Percentiles rank a stretch among this genome's conserved stretches.
Conservation (phyloP, 306 rosid species). For the Sechiopsis laciniata region DNA sequence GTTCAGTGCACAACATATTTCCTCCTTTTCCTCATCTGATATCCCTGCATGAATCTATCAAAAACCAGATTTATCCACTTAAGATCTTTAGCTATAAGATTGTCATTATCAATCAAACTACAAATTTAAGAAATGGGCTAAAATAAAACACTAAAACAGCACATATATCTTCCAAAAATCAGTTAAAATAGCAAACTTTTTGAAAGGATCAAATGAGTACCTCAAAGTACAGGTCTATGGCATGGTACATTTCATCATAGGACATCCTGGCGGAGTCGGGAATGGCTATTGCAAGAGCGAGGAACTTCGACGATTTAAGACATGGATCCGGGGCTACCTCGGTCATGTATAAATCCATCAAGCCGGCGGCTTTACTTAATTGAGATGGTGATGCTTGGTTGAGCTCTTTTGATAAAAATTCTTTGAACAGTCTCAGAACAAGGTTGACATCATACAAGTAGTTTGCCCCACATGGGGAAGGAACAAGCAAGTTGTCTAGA, state of each 20-base stretch:
- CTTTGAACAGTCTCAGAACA: conserved; percentile 66
- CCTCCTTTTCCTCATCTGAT: conserved; percentile 65
- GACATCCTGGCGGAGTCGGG: conserved; percentile 81
- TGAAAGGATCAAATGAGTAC: conserved; percentile 21
- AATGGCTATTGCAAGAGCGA: conserved; percentile 54
- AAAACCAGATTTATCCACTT: conserved; percentile 24
- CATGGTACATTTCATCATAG: conserved; percentile 70
- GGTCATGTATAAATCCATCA: conserved; percentile 68
- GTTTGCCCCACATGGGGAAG: conserved; percentile 62
- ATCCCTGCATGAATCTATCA: conserved; percentile 66
- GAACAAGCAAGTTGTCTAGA: conserved; percentile 80
- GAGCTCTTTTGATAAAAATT: conserved; percentile 37
- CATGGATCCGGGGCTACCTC: conserved; percentile 95
- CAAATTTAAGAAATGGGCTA: not conserved
- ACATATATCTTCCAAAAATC: not conserved
- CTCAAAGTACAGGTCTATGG: conserved; percentile 79
- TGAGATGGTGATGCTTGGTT: conserved; percentile 29
- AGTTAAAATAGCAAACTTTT: not conserved
- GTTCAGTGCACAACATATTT: conserved; percentile 57
- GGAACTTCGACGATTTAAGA: conserved; percentile 65
- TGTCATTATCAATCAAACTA: not conserved
- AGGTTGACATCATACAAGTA: conserved; percentile 77
- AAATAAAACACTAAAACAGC: not conserved
- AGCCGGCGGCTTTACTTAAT: conserved; percentile 54
- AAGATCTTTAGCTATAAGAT: not conserved